Conservation (phyloP, 108 stramenopile species). For the Skeletonema grethae region DNA sequence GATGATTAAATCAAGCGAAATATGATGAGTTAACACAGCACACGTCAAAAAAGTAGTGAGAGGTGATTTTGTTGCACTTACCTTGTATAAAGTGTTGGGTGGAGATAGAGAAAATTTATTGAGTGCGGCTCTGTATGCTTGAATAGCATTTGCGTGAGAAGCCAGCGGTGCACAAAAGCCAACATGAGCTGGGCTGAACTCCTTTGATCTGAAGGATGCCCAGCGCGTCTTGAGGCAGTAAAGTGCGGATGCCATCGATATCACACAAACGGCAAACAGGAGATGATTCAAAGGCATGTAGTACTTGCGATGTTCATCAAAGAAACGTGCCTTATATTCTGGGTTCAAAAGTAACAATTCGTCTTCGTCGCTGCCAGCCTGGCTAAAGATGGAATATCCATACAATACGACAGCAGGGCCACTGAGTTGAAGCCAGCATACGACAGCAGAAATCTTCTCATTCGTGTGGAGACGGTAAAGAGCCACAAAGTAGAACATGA, state of each 20-base stretch:
- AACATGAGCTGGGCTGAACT: slow-evolving; percentile 51
- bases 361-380: slow-evolving; percentile 37
- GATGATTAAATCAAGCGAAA: background rate
- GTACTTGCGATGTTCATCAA: slow-evolving; percentile 26
- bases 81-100: slow-evolving; percentile 30
- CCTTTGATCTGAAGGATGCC: slow-evolving; percentile 32
- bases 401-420: slow-evolving; percentile 48
- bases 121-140: slow-evolving; percentile 40
- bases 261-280: slow-evolving; percentile 36
- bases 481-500: slow-evolving; percentile 44
- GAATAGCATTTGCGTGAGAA: slow-evolving; percentile 47
- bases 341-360: slow-evolving; percentile 8
- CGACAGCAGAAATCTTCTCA: slow-evolving; percentile 46
- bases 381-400: slow-evolving; percentile 46
- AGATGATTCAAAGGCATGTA: slow-evolving; percentile 42
- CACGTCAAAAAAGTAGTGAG: background rate
- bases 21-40: background rate
- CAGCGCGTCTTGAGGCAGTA: slow-evolving; percentile 32
- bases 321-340: slow-evolving; percentile 37
- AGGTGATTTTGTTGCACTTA: background rate
- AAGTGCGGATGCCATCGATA: slow-evolving; percentile 40
- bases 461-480: slow-evolving; percentile 43
- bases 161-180: slow-evolving; percentile 44
- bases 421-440: slow-evolving; percentile 52
- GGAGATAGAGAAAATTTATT: slow-evolving; percentile 31